Evolutionary conservation across 176 grass and related monocot genomes (phyloP).

Genomic region (Paspalum notatum): DNA sequence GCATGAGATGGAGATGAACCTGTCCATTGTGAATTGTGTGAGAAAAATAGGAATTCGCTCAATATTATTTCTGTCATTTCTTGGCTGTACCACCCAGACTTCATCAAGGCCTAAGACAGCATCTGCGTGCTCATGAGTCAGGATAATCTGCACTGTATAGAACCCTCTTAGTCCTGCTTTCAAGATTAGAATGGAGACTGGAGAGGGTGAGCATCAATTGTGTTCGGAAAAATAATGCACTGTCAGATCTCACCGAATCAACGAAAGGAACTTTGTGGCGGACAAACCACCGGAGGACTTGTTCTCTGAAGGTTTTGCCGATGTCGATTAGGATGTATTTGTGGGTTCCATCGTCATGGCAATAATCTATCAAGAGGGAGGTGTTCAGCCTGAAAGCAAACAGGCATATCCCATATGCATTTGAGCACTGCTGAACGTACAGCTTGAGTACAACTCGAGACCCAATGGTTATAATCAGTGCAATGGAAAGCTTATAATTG

Average conservation of each 20-base stretch:
- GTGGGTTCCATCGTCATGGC: conserved; percentile 49
- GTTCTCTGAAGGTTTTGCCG: conserved; percentile 81
- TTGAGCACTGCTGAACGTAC: too few relatives aligned
- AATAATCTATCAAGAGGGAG: conserved; percentile 87
- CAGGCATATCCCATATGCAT: too few relatives aligned
- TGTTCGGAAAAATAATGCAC: neutral
- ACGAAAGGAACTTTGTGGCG: conserved; percentile 65
- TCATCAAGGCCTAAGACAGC: conserved; percentile 93
- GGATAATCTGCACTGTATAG: conserved; percentile 69
- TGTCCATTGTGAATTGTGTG: conserved; percentile 82
- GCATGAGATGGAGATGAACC: conserved; percentile 39
- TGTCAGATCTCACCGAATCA: conserved; percentile 55
- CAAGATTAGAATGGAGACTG: neutral
- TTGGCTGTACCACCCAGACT: conserved; percentile 56
- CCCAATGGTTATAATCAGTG: too few relatives aligned
- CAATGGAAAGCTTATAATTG: too few relatives aligned
- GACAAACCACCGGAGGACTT: conserved; percentile 80
- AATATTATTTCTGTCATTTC: conserved; percentile 43
- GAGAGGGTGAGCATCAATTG: neutral
- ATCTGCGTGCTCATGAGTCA: conserved; percentile 93
- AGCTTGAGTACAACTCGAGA: too few relatives aligned
- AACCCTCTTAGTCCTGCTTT: neutral
- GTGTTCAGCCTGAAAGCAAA: conserved; percentile 68
- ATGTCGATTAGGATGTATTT: conserved; percentile 71
- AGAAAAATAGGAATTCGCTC: conserved; percentile 68